These are phyloP conservation scores for Tolypocladium amazonense DNA, from an alignment of 2,329 filamentous ascomycete genomes.

Conservation along the genomic window DNA sequence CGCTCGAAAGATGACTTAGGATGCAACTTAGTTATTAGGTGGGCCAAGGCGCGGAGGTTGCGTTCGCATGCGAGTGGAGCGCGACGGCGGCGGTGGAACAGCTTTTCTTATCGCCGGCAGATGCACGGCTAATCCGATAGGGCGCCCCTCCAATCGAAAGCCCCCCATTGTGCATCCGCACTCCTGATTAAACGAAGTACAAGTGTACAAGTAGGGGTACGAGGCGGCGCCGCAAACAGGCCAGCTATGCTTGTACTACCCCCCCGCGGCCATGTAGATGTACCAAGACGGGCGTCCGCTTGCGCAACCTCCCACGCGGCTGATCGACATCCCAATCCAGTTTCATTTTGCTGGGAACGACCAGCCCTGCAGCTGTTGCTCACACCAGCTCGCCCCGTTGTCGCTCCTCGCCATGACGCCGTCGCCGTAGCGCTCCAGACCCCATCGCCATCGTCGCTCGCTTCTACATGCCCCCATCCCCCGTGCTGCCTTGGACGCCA, in stretches of 20 bases:
- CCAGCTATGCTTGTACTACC: not conserved
- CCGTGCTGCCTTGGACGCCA: not conserved
- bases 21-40: no score
- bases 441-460: not conserved
- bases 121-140: constrained; percentile 1
- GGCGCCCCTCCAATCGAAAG: not conserved
- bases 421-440: not conserved
- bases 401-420: not conserved
- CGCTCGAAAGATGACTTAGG: not conserved
- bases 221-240: not conserved
- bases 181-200: not conserved
- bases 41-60: not conserved
- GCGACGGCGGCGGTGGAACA: not conserved
- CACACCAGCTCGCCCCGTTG: not conserved
- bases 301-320: not conserved
- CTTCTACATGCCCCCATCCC: not conserved
- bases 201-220: not conserved
- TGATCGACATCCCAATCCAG: not conserved
- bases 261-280: not conserved
- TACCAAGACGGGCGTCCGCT: not conserved
- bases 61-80: not conserved
- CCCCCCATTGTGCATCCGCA: not conserved
- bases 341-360: not conserved
- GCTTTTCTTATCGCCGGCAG: constrained; percentile 1
- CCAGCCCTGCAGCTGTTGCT: no score